Percentiles rank a stretch among this genome's conserved stretches.
phyloP scores from a whole-genome alignment of 1,139 yeast species.

The Entelexis sorbosivorans region DNA sequence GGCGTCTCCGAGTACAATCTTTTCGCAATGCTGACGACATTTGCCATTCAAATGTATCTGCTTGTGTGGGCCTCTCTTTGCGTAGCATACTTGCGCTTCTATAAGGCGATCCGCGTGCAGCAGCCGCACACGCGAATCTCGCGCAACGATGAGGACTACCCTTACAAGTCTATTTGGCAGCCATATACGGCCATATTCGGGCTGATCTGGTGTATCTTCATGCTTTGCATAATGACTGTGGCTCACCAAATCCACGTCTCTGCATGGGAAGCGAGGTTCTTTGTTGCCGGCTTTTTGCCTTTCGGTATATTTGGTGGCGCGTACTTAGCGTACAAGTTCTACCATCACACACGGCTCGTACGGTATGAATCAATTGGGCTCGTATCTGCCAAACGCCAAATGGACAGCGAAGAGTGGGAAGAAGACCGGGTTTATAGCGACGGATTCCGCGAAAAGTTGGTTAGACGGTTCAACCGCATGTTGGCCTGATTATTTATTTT shows the following conservation, averaged over 20 bases:
- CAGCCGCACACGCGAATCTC: conserved; percentile 27
- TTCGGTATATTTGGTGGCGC: conserved; percentile 44
- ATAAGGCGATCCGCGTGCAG: conserved; percentile 52
- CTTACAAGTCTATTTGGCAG: conserved; percentile 65
- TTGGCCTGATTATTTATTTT: conserved; percentile 1
- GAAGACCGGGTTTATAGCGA: conserved; percentile 31
- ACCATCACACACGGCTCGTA: conserved; percentile 43
- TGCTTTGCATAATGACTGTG: conserved; percentile 59
- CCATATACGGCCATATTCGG: conserved; percentile 68
- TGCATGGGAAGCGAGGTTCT: background rate
- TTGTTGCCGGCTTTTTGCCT: conserved; percentile 32
- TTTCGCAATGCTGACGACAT: conserved; percentile 51
- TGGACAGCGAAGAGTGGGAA: conserved; percentile 33
- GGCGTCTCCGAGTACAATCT: conserved; percentile 51
- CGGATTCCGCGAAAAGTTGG: conserved; percentile 11
- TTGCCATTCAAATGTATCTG: conserved; percentile 60
- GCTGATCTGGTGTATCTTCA: conserved; percentile 42
- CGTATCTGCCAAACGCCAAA: conserved; percentile 67
- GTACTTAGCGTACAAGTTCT: conserved; percentile 45
- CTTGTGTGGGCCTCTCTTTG: conserved; percentile 79
- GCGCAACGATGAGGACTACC: conserved; percentile 38
- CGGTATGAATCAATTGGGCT: conserved; percentile 60
- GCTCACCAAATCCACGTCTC: conserved; percentile 4
- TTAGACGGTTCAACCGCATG: background rate
- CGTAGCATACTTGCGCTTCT: conserved; percentile 58